Evolutionary conservation across 345 rosid genomes (phyloP), one percentile per base, ranked within the genome.

Genomic region (Punica granatum): DNA sequence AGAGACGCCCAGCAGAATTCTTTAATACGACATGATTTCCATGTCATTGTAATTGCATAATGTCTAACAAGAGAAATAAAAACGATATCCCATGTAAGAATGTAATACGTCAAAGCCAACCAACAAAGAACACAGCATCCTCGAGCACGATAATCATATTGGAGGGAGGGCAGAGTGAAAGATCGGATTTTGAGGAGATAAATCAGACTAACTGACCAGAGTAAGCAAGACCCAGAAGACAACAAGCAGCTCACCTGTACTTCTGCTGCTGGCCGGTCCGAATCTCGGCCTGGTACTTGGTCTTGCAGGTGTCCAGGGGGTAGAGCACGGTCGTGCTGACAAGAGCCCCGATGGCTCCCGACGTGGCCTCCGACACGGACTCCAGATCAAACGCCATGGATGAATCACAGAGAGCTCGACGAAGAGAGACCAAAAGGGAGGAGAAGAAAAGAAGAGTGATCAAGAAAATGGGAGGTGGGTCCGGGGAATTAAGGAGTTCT

Each of bases 301-400:
- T 79, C 82, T 90, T 90, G 73, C 97, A 90, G 37, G 89, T 90
- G 70, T 90, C 97, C 33, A 90, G 97, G 54, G 97, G 95, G 79
- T 90, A 90, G 63, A 88, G 81, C 26, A 86, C 74, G 11, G 95
- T 85, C 34, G 92, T 88, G 79, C 92, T 85, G 39, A 88, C 76
- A 30, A 90, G 75, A 23, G 92, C 84, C 4, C 95, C 97, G 64
- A 90, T 75, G 72, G 95, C 92, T 28, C 95, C 97, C 1, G 92
- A 88, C 6, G 95, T 85, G 23, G 97, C 97, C 70, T 88, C 92
- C 8, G 95, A 74, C 23, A 88, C 4, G 5, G 97, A 85, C 66
- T 85, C 90, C 12, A 86, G 69, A 82, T 90, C 88, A 65, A 81
- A 56, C 60, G 81, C 90, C 86, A 82, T 85, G 37, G 13, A 56